Evolutionary conservation across 2,329 filamentous ascomycete species (phyloP), one percentile per base, ranked within the genome.

Genomic region (Arthroderma sp.): DNA sequence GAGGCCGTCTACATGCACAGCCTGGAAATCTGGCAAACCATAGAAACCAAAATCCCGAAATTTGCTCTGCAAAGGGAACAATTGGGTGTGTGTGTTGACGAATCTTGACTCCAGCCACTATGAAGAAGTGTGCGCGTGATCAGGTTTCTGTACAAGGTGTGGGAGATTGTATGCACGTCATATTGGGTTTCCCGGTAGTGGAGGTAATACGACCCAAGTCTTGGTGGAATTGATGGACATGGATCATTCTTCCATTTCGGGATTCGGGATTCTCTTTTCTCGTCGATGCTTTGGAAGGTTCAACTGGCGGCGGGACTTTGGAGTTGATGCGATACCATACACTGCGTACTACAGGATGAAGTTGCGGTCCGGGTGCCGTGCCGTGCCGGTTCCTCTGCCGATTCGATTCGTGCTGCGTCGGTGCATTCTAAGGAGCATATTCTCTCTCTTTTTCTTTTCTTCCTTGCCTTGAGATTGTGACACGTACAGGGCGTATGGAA

Each of bases 141-240:
- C 51, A 35, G 51, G 51, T 54, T 38, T 54, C 51, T 54, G 51
- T 54, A 54, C 51, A 54, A 54, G 51, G 51, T 54, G 35, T 35
- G 51, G 23, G 44, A 49, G 44, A 49, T 7, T 7, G 11, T 38
- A 54, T 54, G 51, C 51, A 38, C 19, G 51, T 54, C 51, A 54
- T 54, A 35, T 54, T 38, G 28, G 35, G 35, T 23, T 54, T 19
- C 35, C 47, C 31, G 51, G 15, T 54, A 33, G 35, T 21, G 21
- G 51, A 37, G 51, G 28, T 54, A 54, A 54, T 54, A 54, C 51
- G 35, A 49, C 44, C 44, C 44, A 28, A 49, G 28, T 15, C 44
- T 49, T 31, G 44, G 25, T 28, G 23, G 15, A 49, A 49, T 49
- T 49, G 44, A 31, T 13, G 19, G 44, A 49, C 23, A 49, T 49